Evolutionary conservation across 148 eudicot genomes (phyloP).

Genomic region (Camellia lanceoleosa): DNA sequence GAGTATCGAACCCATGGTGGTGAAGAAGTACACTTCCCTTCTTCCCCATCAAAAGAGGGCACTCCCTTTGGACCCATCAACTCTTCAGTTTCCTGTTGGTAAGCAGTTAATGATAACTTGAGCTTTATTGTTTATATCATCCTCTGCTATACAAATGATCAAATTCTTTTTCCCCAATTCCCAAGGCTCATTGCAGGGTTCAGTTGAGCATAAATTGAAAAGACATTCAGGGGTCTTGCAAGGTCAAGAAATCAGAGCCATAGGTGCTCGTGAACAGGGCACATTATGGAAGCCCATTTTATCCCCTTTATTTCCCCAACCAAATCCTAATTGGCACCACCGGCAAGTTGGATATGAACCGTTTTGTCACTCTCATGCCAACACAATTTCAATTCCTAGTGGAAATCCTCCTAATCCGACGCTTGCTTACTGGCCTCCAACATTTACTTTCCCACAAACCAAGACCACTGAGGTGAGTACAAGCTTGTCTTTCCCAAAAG

Average conservation of each 20-base stretch:
- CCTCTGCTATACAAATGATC: too few species aligned
- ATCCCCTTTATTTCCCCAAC: constrained; percentile 7
- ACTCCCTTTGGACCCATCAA: constrained; percentile 8
- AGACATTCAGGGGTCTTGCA: constrained; percentile 16
- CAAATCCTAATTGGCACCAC: background rate
- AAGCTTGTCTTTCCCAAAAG: constrained; percentile 8
- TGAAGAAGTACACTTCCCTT: constrained; percentile 6
- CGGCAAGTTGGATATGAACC: background rate
- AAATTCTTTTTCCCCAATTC: too few species aligned
- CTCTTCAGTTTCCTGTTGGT: background rate
- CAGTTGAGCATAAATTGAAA: background rate
- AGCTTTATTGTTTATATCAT: background rate
- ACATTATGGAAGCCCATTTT: background rate
- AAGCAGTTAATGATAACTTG: background rate
- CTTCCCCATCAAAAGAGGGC: constrained; percentile 12
- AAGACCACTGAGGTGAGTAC: background rate
- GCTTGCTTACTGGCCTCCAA: background rate
- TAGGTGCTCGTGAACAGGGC: background rate
- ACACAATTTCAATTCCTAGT: constrained; percentile 3
- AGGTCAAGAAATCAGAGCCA: constrained; percentile 16
- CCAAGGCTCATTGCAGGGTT: constrained; percentile 10
- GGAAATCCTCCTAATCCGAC: background rate
- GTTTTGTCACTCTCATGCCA: background rate
- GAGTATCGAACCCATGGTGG: constrained; percentile 13
- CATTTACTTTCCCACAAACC: background rate